Base-by-base conservation (phyloP, 192 early-diverging fungal genomes). In the Chytriomyces confervae region DNA sequence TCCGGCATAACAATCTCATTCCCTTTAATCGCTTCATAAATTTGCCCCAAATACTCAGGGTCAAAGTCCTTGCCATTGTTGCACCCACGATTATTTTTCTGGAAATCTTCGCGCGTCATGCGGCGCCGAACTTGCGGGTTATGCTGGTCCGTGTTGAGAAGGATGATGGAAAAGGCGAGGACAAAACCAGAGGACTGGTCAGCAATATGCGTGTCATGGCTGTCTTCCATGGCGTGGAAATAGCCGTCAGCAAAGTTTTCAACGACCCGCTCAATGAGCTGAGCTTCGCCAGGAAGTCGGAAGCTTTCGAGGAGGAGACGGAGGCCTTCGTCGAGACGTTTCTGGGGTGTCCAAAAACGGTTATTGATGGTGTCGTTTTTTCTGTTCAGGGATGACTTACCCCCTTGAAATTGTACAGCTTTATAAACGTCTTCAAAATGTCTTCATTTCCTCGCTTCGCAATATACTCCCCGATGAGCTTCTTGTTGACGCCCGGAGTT, bases 141-240 rank as follows among this genome's bases (percentile, higher is more conserved):
- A 81, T 99, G 95, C 85, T 95, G 94, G 89, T 99, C 98, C 3
- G 97, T 98, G 81, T 99, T 99, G 77, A 99, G 87, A 93, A 99
- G 95, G 62, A 99, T 95, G 43, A 98, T 89, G 1, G 97, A 94
- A 72, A 93, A 99, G 0, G 96, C 87, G 46, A 99, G 87, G 43
- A 99, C 89, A 75, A 93, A 96, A 0, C 93, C 92, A 20, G 94
- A 93, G 61, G 94, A 92, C 67, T 91, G 86, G 68, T 86, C 92
- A 8, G 91, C 92, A 77, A 98, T 90, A n/a, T 92, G 87, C 18
- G 88, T 44, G 80, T 87, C 50, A 13, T 72, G 80, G n/a, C 68
- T 66, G 66, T 80, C 77, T 79, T 84, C 45, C 36, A 83, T 82
- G 5, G 89, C 80, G 6, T 89, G 90, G 85, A 90, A 96, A 77